phyloP scores from a whole-genome alignment of 225 moss, liverwort and hornwort genomes.

The Antitrichia curtipendula region DNA sequence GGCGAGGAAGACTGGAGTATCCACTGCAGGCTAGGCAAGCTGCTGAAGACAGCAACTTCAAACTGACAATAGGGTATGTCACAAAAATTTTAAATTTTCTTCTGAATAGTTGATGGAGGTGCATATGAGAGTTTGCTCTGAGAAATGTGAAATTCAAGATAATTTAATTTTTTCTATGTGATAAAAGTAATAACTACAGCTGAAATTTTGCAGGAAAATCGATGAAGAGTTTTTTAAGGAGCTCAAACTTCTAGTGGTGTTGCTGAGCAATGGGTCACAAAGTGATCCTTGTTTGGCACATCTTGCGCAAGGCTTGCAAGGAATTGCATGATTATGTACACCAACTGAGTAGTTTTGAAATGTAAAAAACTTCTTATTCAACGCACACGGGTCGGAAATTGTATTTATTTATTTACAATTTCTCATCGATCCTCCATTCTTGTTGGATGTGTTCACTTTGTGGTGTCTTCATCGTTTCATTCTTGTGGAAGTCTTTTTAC shows the following conservation, averaged over 20 bases:
- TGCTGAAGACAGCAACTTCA: constrained; percentile 85
- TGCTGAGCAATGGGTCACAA: constrained; percentile 81
- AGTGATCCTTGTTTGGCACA: constrained; percentile 95
- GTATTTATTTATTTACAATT: not conserved
- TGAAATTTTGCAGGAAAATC: constrained; percentile 47
- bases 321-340: constrained; percentile 36
- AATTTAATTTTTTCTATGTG: not conserved
- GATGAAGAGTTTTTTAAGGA: constrained; percentile 87
- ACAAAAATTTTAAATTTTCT: not conserved
- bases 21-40: constrained; percentile 59
- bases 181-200: not conserved
- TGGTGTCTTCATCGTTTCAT: not conserved
- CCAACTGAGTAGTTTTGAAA: not conserved
- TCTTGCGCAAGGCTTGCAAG: constrained; percentile 89
- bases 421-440: not conserved
- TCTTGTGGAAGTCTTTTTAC: not conserved
- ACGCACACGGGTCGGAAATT: not conserved
- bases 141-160: not conserved
- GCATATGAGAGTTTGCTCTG: not conserved
- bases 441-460: not conserved
- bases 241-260: constrained; percentile 73
- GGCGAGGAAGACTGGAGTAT: constrained; percentile 37
- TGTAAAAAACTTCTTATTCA: constrained; percentile 7
- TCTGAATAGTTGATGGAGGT: not conserved
- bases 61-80: constrained; percentile 65